These are phyloP conservation scores for Vigna reflexopilosa DNA, from an alignment of 306 rosid genomes.

Conservation along the genomic window DNA sequence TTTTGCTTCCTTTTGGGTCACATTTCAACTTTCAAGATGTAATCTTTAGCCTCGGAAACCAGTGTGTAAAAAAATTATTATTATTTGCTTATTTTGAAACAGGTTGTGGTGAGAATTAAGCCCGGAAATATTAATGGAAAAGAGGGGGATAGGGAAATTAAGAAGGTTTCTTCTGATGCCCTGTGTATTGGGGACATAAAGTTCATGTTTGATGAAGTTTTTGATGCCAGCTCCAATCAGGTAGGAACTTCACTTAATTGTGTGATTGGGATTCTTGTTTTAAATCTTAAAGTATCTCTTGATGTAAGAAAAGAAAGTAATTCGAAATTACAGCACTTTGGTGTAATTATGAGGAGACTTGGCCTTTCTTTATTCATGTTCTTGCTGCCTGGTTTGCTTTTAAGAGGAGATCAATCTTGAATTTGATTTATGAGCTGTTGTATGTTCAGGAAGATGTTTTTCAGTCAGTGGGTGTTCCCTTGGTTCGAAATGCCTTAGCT, in stretches of 20 bases:
- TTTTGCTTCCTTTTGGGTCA: neutral
- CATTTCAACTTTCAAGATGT: conserved; percentile 2
- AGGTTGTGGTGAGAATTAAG: conserved; percentile 89
- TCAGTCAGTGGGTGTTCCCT: conserved; percentile 72
- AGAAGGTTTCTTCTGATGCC: conserved; percentile 65
- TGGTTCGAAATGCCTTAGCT: conserved; percentile 82
- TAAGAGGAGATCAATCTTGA: conserved; percentile 4
- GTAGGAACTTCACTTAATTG: conserved; percentile 48
- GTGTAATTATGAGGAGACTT: conserved; percentile 17
- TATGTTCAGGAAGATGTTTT: conserved; percentile 83
- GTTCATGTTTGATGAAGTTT: conserved; percentile 72
- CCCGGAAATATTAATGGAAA: conserved; percentile 54
- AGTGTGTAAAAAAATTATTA: neutral
- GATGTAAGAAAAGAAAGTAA: neutral
- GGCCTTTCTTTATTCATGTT: conserved; percentile 1
- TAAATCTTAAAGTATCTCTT: neutral
- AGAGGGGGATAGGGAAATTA: conserved; percentile 55
- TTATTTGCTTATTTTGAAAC: neutral
- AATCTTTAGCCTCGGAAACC: neutral
- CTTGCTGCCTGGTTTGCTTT: neutral
- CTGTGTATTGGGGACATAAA: conserved; percentile 60
- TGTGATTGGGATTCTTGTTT: conserved; percentile 25
- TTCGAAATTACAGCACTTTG: neutral
- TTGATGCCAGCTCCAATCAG: conserved; percentile 73
- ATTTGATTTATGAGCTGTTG: conserved; percentile 38